Evolutionary conservation across 2,329 filamentous ascomycete genomes (phyloP).

Genomic region (Grosmannia serpens): DNA sequence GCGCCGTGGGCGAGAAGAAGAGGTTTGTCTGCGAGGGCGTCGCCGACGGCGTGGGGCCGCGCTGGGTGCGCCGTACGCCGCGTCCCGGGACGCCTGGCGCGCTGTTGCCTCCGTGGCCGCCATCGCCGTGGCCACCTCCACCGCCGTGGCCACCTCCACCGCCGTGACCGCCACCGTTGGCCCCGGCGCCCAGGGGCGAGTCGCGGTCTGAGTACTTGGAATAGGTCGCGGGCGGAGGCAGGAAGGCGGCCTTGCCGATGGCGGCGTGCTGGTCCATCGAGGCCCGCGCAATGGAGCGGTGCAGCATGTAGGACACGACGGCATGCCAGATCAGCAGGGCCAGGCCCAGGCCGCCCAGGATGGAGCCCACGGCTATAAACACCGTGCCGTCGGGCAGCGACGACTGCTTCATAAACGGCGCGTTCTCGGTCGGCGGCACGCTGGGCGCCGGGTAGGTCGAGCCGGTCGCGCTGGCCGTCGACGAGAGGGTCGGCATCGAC

Average conservation of each 20-base stretch:
- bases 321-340: conserved; percentile 81
- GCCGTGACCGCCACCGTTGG: conserved; percentile 19
- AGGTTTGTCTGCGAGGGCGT: conserved; percentile 58
- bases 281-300: conserved; percentile 79
- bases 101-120: background rate
- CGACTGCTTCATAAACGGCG: conserved; percentile 86
- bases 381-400: conserved; percentile 82
- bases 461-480: conserved; percentile 19
- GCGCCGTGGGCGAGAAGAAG: conserved; percentile 92
- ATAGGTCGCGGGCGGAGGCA: conserved; percentile 38
- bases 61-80: conserved; percentile 37
- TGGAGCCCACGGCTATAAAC: conserved; percentile 87
- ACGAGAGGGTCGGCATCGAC: conserved; percentile 27
- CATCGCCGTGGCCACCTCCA: conserved; percentile 18
- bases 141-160: conserved; percentile 18
- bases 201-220: conserved; percentile 52
- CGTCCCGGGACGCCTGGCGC: conserved; percentile 21
- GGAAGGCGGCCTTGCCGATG: conserved; percentile 58
- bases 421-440: conserved; percentile 72
- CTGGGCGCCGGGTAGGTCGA: conserved; percentile 57
- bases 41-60: conserved; percentile 39
- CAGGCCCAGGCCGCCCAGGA: conserved; percentile 70
- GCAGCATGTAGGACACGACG: conserved; percentile 79
- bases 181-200: conserved; percentile 29
- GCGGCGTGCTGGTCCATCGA: conserved; percentile 61